Evolutionary conservation across 1,284 basidiomycete genomes (phyloP), one percentile per base, ranked within the genome.

Genomic region (Ustilago bromivora): DNA sequence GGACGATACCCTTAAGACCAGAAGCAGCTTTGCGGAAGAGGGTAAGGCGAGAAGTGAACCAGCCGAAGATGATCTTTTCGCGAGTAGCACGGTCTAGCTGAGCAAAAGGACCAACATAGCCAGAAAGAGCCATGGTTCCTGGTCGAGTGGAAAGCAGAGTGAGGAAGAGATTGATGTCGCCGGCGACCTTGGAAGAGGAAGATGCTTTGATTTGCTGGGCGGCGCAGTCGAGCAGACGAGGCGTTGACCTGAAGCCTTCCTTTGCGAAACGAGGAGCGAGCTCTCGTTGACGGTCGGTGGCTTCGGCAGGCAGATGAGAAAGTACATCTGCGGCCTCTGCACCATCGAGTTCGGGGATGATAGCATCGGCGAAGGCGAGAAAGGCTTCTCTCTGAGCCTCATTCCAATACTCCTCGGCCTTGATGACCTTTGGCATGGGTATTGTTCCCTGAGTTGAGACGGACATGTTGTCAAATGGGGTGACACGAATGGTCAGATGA

Each of bases 301-400:
- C 73, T n/a, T 62, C 60, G 7, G 64, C 47, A 13, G 84, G 84
- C 3, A 84, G 75, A n/a, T 69, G 41, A 28, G 76, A 73, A 36
- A 82, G 64, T 23, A 84, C 69, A n/a, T 71, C 43, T 13, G 80
- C 82, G 12, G 76, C 76, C 32, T 84, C 83, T 4, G 61, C 64
- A 31, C 71, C 80, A 11, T 79, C 69, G 35, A 85, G 76, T 34
- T 78, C 57, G 1, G 82, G 83, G 2, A 86, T 71, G 46, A 84
- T 68, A 43, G 80, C 75, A 52, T 85, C 80, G n/a, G 76, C 82
- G n/a, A 86, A 64, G 49, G 84, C 83, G 12, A 69, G 63, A 58
- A 85, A 65, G 2, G 77, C 82, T 46, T 80, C 61, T 32, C 68
- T 47, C 61, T 82, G 81, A 23, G 54, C 64, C 0, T 64, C 47